Base-by-base conservation (phyloP, 768 basidiomycete genomes). In the Lactarius akahatsu region DNA sequence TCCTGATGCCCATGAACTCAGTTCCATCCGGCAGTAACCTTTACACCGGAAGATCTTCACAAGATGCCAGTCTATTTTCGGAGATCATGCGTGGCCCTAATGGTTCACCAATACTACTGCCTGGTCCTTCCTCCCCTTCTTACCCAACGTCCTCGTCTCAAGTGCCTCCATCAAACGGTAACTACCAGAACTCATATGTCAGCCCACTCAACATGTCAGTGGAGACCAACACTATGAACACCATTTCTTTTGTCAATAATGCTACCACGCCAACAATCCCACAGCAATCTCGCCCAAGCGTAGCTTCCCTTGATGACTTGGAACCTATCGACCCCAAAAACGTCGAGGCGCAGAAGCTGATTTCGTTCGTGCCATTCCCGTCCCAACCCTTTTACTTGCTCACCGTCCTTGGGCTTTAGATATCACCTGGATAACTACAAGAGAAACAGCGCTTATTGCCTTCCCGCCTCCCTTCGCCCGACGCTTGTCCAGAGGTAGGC, bases 371-470 rank as follows among this genome's bases (percentile, higher is more conserved):
- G 10, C 6, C 15, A 43, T 47, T 7, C 26, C 26, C 11, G 36
- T 15, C 28, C 38, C 10, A n/a, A 20, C 58, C 9, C 45, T 68
- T 43, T 61, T 36, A 16, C 43, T 26, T 40, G 32, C n/a, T 55
- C 56, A 57, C 52, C 69, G 23, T 69, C 55, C 10, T 54, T 36
- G 30, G 32, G 38, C 36, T 34, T 30, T 59, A 93, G 92, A 66
- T 96, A 96, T 76, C 96, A 98, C 73, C 81, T 98, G 58, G 91
- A 94, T 71, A 96, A 96, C 72, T 94, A 87, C 75, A 89, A 87
- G 73, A 81, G 90, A 67, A 96, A 96, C 72, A 88, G 87, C 50
- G 83, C 85, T 13, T 98, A 98, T 74, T 92, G 90, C 72, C 80
- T 98, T 7, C 96, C 96, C 0, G 86, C 91, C 2, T 95, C 93